Conservation (phyloP, 768 basidiomycete species). For the Xanthoconium stramineum region DNA sequence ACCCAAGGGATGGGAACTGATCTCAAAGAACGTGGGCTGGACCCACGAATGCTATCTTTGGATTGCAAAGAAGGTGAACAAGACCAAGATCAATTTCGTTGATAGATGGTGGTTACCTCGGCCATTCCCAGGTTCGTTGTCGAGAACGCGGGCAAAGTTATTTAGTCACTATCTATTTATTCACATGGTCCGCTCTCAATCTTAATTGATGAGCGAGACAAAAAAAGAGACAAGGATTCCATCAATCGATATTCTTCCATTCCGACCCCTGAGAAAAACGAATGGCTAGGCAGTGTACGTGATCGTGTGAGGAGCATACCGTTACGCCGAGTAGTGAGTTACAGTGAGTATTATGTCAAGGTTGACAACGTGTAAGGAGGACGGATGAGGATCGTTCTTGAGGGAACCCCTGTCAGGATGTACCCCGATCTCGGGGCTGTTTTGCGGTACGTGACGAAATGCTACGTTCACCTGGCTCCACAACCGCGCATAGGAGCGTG, state of each 20-base stretch:
- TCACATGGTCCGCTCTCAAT: background rate
- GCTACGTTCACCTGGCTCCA: background rate
- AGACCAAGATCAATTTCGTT: constrained; percentile 1
- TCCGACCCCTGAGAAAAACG: constrained; percentile 10
- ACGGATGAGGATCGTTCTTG: constrained; percentile 5
- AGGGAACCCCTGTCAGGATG: background rate
- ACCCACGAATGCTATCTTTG: constrained; percentile 17
- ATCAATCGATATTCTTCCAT: constrained; percentile 8
- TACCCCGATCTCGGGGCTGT: background rate
- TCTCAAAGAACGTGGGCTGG: background rate
- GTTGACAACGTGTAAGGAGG: constrained; percentile 15
- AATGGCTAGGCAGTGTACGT: background rate
- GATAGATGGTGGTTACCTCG: background rate
- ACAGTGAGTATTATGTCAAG: background rate
- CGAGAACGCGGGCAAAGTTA: constrained; percentile 2
- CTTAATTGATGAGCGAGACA: background rate
- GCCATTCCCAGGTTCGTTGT: constrained; percentile 4
- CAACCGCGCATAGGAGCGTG: background rate
- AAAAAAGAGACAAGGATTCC: background rate
- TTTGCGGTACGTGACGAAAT: background rate
- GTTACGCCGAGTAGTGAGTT: background rate
- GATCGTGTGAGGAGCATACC: background rate
- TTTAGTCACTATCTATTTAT: background rate
- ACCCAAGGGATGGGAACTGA: constrained; percentile 6
- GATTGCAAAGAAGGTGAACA: background rate